phyloP scores from a whole-genome alignment of 2,329 filamentous ascomycete genomes.

The Penicillium freii region DNA sequence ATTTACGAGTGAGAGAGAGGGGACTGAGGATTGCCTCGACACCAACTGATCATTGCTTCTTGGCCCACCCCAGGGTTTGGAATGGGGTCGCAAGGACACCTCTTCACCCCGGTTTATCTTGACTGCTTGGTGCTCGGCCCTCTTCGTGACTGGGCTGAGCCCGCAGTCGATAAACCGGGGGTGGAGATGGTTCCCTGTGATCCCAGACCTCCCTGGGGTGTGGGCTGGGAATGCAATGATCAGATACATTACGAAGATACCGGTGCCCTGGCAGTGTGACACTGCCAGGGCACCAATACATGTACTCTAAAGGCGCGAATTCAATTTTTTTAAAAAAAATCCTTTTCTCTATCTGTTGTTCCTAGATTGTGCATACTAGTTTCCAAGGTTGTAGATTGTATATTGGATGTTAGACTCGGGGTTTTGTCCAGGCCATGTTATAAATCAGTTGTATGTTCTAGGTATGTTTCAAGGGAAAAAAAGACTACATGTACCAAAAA shows the following conservation, averaged over 20 bases:
- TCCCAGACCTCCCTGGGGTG: neutral
- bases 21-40: neutral
- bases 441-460: neutral
- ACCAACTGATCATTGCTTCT: constrained; percentile 1
- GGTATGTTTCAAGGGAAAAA: too few relatives aligned
- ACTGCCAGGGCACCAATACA: neutral
- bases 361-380: neutral
- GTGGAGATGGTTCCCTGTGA: neutral
- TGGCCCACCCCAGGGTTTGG: neutral
- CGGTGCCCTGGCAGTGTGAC: neutral
- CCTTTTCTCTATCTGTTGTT: neutral
- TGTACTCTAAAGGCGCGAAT: constrained; percentile 5
- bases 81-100: neutral
- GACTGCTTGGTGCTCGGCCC: neutral
- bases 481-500: too few relatives aligned
- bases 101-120: neutral
- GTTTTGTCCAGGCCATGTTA: neutral
- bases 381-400: neutral
- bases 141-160: neutral
- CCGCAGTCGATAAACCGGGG: neutral
- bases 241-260: constrained; percentile 3
- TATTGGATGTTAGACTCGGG: neutral
- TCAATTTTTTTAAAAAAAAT: neutral
- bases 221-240: neutral
- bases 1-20: neutral